These are phyloP conservation scores for Fragilariopsis cylindrus DNA, from an alignment of 108 stramenopile genomes.

Conservation along the genomic window DNA sequence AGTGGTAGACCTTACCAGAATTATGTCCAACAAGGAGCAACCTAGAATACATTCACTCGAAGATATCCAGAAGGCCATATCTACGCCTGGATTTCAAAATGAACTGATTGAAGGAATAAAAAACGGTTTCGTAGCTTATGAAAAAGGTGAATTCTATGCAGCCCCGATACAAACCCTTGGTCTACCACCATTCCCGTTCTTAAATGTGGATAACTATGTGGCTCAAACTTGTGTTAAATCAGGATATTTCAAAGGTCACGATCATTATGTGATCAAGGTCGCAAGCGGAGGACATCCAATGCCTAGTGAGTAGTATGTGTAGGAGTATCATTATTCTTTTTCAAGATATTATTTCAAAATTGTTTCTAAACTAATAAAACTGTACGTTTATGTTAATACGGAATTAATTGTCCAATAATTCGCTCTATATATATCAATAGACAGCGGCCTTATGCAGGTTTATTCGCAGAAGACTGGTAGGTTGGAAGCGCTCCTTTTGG, in stretches of 20 bases:
- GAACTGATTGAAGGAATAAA: constrained; percentile 53
- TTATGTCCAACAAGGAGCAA: not conserved
- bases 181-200: constrained; percentile 65
- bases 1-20: not conserved
- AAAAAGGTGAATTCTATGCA: constrained; percentile 57
- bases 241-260: constrained; percentile 59
- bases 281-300: constrained; percentile 67
- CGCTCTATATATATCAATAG: not conserved
- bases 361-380: too few species aligned
- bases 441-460: constrained; percentile 64
- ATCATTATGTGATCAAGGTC: constrained; percentile 69
- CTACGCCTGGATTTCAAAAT: constrained; percentile 32
- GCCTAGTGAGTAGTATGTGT: constrained; percentile 25
- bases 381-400: too few species aligned
- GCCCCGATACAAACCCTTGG: constrained; percentile 71
- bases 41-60: constrained; percentile 27
- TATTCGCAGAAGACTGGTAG: constrained; percentile 68
- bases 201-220: constrained; percentile 46
- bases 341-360: too few species aligned
- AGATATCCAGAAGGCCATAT: constrained; percentile 48
- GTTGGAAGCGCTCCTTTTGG: constrained; percentile 56
- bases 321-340: too few species aligned
- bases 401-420: too few species aligned
- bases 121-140: constrained; percentile 55
- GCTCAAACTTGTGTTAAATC: constrained; percentile 78